phyloP scores from a whole-genome alignment of 257 asterid species.

The Jacaranda mimosifolia region DNA sequence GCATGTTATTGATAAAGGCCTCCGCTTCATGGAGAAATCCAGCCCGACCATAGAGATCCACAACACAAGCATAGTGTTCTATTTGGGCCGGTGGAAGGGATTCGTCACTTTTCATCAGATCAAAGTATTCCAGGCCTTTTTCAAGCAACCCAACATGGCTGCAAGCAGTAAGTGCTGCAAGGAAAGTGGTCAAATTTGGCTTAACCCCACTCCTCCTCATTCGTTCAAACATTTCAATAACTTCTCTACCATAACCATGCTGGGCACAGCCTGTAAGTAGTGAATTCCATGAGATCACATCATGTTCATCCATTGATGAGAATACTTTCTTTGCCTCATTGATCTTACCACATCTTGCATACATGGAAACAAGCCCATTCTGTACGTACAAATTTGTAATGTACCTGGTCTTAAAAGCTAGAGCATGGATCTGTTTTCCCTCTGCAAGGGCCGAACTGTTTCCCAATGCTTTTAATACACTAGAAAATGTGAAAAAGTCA shows the following conservation, averaged over 20 bases:
- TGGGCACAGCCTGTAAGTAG: conserved; percentile 60
- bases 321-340: conserved; percentile 57
- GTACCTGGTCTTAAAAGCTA: conserved; percentile 53
- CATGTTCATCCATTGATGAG: conserved; percentile 53
- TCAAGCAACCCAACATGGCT: conserved; percentile 69
- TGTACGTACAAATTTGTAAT: conserved; percentile 41
- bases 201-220: conserved; percentile 53
- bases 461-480: conserved; percentile 65
- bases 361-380: conserved; percentile 75
- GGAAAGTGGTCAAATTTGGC: conserved; percentile 67
- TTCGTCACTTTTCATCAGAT: conserved; percentile 52
- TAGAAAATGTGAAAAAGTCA: conserved; percentile 59
- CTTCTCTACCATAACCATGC: conserved; percentile 65
- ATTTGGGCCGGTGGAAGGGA: conserved; percentile 45
- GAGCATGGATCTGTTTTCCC: conserved; percentile 61
- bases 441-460: conserved; percentile 56
- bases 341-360: conserved; percentile 67
- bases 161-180: conserved; percentile 62
- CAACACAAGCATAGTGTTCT: conserved; percentile 73
- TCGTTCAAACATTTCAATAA: conserved; percentile 56
- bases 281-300: conserved; percentile 75
- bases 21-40: conserved; percentile 67
- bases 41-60: conserved; percentile 71
- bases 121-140: conserved; percentile 62
- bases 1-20: conserved; percentile 61